phyloP scores from a whole-genome alignment of 176 grass and related monocot species.

The Oryza nivara region DNA sequence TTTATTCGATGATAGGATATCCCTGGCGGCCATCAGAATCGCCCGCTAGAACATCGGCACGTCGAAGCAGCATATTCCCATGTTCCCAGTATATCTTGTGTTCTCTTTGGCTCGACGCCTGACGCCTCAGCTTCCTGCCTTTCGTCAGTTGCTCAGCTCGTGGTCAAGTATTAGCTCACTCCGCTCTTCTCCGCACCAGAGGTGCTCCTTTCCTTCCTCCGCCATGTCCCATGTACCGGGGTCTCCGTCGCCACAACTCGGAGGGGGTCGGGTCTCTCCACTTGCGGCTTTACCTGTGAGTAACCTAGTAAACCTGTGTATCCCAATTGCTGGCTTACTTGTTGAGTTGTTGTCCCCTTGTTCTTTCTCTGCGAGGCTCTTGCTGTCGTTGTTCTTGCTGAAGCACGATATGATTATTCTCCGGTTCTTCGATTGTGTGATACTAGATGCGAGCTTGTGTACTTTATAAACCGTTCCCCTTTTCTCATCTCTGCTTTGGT shows the following conservation, averaged over 20 bases:
- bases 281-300: slow-evolving; percentile 14
- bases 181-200: neutral
- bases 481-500: too few relatives aligned
- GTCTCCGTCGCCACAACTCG: neutral
- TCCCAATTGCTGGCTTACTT: neutral
- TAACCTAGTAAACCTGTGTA: neutral
- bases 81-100: neutral
- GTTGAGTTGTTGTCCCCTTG: neutral
- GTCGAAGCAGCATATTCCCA: slow-evolving; percentile 44
- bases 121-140: neutral
- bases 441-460: neutral
- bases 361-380: neutral
- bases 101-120: neutral
- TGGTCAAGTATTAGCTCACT: neutral
- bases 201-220: neutral
- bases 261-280: neutral
- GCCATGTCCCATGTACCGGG: neutral
- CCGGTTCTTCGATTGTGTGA: neutral
- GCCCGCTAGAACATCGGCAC: slow-evolving; percentile 16
- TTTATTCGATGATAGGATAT: neutral
- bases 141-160: neutral
- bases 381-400: too few relatives aligned
- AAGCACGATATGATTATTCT: neutral
- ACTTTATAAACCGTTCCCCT: neutral
- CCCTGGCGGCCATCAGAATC: too few relatives aligned